A percentile compares a stretch with the other conserved stretches of the same genome.
These are phyloP conservation scores for Sporothrix brasiliensis DNA, from an alignment of 2,329 filamentous ascomycete species.

Conservation along the genomic window DNA sequence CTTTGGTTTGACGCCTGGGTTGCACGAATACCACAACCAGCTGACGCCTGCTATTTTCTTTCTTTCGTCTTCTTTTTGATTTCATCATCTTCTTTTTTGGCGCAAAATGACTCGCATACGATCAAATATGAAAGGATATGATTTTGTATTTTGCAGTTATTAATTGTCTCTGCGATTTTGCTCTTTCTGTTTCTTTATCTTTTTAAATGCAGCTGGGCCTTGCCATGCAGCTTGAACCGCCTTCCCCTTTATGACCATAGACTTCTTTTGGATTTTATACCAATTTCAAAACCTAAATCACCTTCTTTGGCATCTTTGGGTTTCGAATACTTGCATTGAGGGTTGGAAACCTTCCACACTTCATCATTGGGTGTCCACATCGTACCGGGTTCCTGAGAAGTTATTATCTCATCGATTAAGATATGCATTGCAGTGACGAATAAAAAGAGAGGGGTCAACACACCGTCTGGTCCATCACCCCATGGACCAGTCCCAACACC, in stretches of 20 bases:
- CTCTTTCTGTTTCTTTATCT: neutral
- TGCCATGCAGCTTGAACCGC: neutral
- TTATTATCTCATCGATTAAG: too few species aligned
- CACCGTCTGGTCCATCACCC: neutral
- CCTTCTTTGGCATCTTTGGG: neutral
- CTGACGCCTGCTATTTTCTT: conserved; percentile 1
- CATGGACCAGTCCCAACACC: neutral
- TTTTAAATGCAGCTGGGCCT: neutral
- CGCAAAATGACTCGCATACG: conserved; percentile 23
- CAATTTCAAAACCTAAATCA: neutral
- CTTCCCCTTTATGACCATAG: conserved; percentile 12
- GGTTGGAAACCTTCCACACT: neutral
- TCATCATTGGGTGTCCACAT: neutral
- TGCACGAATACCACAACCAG: conserved; percentile 12
- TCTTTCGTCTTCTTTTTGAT: conserved; percentile 17
- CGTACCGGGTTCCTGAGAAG: neutral
- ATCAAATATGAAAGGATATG: conserved; percentile 27
- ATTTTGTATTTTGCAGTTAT: neutral
- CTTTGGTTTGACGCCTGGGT: neutral
- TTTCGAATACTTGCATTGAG: neutral
- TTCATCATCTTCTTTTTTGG: neutral
- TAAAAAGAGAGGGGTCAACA: neutral
- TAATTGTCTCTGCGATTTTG: neutral
- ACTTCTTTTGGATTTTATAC: neutral
- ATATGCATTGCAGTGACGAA: conserved; percentile 5